Base-by-base conservation (phyloP, 2,329 filamentous ascomycete species). In the Colletotrichum somersetense region DNA sequence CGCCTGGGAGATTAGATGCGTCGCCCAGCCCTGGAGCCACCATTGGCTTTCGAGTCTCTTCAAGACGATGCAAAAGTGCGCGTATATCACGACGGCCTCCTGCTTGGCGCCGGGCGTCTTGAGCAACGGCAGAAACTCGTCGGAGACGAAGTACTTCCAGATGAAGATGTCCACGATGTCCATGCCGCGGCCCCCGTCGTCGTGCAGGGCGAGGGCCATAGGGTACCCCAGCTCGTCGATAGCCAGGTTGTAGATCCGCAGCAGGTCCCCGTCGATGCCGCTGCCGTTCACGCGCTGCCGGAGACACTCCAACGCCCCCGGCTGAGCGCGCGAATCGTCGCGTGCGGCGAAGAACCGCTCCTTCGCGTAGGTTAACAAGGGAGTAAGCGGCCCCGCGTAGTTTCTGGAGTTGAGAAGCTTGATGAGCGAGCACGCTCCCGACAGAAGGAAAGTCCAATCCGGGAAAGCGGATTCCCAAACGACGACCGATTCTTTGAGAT, bases 151-250 rank as follows among this genome's bases (percentile, higher is more conserved):
- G 74, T 81, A 84, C 53, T 83, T 77, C 82, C 82, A 84, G 6
- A 82, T 76, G 72, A 84, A 83, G 2, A 82, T 76, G 66, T 85
- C 83, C 2, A 79, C 75, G 8, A 80, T 75, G 55, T 85, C 83
- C 62, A 76, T 75, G 16, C 52, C 59, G 42, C 40, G 46, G 5
- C 59, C 69, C 1, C 55, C 69, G 3, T 42, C 46, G 4, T 65
- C 30, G 30, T 30, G 23, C 33, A 69, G 7, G 18, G 67, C 58
- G 16, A 75, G 64, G 12, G 62, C 62, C 12, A 76, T 67, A 11
- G 73, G 61, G 8, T 64, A 62, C 5, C 73, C 57, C 40, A 76
- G 63, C 18, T 75, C 70, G 18, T 73, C 69, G 30, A 76, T 76
- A 8, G 65, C 67, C 18, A 42, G 38, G 55, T 73, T 71, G 62